Base-by-base conservation (phyloP, 305 asterid species). In the Fraxinus sp. region DNA sequence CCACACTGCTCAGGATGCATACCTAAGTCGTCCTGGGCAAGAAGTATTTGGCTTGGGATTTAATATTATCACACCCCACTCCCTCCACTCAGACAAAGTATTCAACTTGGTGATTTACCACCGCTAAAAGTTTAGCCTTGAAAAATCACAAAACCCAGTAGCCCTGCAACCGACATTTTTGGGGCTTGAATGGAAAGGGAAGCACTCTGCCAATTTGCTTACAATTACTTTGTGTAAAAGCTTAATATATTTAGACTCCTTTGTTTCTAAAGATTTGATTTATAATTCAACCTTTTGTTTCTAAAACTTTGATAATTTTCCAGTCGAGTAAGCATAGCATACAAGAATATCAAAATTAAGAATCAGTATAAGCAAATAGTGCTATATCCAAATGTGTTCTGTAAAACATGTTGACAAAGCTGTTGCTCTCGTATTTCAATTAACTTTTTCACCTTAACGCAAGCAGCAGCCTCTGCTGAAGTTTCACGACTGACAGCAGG, bases 391-490 rank as follows among this genome's bases (percentile, higher is more conserved):
- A 57, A 30, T 64, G 68, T 14, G 24, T 18, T 44, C 26, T 30
- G 26, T 2, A 66, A 66, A 26, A 66, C 28, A 26, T 66, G 7
- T 9, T 10, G 33, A 66, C n/a, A 0, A 8, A 4, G n/a, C n/a
- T 26, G 6, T 26, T n/a, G 26, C 71, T 80, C 83, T 11, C 3
- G 8, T 8, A 13, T 8, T n/a, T 66, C 36, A 24, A 68, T 79
- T 35, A 81, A 78, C 83, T 55, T 55, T 86, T 64, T 68, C 81
- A 90, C 98, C 88, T 93, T 95, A 81, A 91, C 98, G 85, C 87
- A 95, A 7, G 98, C 94, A 1, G 93, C 89, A 74, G 96, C 97
- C 89, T 93, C 98, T 1, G 89, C 83, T 20, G 92, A 86, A 80
- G 94, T 91, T 82, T 95, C 98, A 39, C 89, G 92, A 55, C 92